phyloP scores from a whole-genome alignment of 495 filamentous ascomycete genomes.

The Neurospora sp. region DNA sequence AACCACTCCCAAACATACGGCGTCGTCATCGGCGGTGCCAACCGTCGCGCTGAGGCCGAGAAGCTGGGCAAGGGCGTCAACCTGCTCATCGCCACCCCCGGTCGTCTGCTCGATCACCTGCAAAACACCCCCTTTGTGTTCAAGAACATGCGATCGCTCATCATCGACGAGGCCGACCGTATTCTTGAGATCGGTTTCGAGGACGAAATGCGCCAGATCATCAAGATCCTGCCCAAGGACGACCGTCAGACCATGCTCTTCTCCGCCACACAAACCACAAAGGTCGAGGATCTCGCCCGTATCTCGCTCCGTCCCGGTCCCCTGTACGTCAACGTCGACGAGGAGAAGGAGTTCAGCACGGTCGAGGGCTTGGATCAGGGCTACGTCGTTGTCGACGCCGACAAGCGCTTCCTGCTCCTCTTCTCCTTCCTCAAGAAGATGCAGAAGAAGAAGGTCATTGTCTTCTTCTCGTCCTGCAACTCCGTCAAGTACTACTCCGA shows the following conservation, averaged over 20 bases:
- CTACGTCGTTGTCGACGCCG: constrained; percentile 85
- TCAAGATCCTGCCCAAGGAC: constrained; percentile 86
- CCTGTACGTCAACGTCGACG: constrained; percentile 89
- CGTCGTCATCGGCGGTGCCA: constrained; percentile 93
- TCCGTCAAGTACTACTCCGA: constrained; percentile 93
- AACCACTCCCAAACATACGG: constrained; percentile 75
- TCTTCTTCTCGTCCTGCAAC: constrained; percentile 91
- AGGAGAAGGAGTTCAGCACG: constrained; percentile 43
- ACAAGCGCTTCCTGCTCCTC: constrained; percentile 86
- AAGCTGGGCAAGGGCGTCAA: constrained; percentile 94
- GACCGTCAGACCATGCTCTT: constrained; percentile 95
- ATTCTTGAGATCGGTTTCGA: constrained; percentile 97
- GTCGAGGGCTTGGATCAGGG: constrained; percentile 92
- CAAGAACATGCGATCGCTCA: constrained; percentile 71
- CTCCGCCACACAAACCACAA: constrained; percentile 95
- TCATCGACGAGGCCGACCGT: constrained; percentile 89
- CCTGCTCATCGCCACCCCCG: constrained; percentile 86
- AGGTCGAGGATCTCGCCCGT: constrained; percentile 90
- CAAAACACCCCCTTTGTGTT: constrained; percentile 91
- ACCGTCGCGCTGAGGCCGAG: constrained; percentile 81
- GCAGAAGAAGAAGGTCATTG: constrained; percentile 91
- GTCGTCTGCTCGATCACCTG: constrained; percentile 85
- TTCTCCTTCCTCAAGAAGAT: constrained; percentile 92
- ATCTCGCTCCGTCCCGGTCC: constrained; percentile 89
- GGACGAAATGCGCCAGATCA: constrained; percentile 94